phyloP scores from a whole-genome alignment of 73 alveolate genomes.

The Paramecium bursaria region DNA sequence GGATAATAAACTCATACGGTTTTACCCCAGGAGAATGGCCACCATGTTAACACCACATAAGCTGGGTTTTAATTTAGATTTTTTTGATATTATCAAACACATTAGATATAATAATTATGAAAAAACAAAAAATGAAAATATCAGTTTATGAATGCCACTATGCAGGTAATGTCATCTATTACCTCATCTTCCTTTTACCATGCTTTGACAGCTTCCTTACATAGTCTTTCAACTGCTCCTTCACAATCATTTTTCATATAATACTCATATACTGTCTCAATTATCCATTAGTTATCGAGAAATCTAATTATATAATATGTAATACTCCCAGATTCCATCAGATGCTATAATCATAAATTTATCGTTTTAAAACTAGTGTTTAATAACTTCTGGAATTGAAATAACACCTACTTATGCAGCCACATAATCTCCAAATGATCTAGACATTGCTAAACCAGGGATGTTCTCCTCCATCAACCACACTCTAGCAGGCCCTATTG shows the following conservation, averaged over 20 bases:
- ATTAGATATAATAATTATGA: no score
- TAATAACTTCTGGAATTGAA: constrained; percentile 74
- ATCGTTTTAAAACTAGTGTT: constrained; percentile 80
- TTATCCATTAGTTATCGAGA: constrained; percentile 62
- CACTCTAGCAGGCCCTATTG: constrained; percentile 94
- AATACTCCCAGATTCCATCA: constrained; percentile 95
- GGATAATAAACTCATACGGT: no score
- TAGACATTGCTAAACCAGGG: constrained; percentile 87
- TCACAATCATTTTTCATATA: constrained; percentile 77
- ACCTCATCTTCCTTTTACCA: constrained; percentile 94
- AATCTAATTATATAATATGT: constrained; percentile 65
- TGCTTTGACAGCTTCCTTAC: constrained; percentile 83
- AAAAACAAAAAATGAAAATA: no score
- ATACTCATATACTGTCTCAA: constrained; percentile 54
- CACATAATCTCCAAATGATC: constrained; percentile 80
- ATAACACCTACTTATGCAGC: constrained; percentile 77
- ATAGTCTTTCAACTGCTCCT: constrained; percentile 91
- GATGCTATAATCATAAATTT: constrained; percentile 90
- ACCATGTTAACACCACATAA: no score
- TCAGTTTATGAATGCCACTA: constrained; percentile 73
- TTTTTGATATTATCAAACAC: no score
- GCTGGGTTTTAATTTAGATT: no score
- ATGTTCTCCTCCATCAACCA: constrained; percentile 91
- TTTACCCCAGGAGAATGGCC: no score
- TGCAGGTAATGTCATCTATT: constrained; percentile 95